Conservation (phyloP, 352 stramenopile genomes). For the Pythium aquatile region DNA sequence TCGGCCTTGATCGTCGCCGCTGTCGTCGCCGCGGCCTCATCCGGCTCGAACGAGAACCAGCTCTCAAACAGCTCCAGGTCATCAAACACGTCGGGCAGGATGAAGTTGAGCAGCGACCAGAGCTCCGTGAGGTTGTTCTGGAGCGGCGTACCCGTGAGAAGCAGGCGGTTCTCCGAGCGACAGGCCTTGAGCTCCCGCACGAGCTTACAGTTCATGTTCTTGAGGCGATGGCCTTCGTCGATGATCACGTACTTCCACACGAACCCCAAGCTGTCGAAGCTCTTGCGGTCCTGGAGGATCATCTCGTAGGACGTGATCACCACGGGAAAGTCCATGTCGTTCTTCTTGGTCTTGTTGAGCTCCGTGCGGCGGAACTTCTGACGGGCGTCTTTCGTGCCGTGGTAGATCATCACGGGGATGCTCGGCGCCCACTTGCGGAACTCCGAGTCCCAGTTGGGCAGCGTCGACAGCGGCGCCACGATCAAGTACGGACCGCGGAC, state of each 20-base stretch:
- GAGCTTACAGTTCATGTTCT: conserved; percentile 97
- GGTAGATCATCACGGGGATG: conserved; percentile 97
- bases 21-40: conserved; percentile 47
- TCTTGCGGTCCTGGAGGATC: conserved; percentile 71
- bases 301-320: conserved; percentile 90
- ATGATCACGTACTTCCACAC: conserved; percentile 96
- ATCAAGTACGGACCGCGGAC: conserved; percentile 96
- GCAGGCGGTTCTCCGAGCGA: conserved; percentile 90
- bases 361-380: conserved; percentile 44
- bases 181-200: conserved; percentile 94
- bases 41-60: conserved; percentile 98
- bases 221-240: conserved; percentile 97
- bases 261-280: conserved; percentile 58
- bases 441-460: conserved; percentile 97
- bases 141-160: conserved; percentile 96
- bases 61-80: conserved; percentile 97
- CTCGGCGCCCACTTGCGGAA: conserved; percentile 76
- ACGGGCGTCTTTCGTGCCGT: conserved; percentile 81
- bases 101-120: conserved; percentile 98
- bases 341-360: conserved; percentile 51
- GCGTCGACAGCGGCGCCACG: conserved; percentile 96
- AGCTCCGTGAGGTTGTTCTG: conserved; percentile 99
- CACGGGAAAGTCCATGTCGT: conserved; percentile 73
- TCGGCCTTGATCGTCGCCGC: conserved; percentile 68
- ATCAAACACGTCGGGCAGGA: conserved; percentile 97